Evolutionary conservation across 2,329 filamentous ascomycete species (phyloP).

Genomic region (Sporothrix mexicana): DNA sequence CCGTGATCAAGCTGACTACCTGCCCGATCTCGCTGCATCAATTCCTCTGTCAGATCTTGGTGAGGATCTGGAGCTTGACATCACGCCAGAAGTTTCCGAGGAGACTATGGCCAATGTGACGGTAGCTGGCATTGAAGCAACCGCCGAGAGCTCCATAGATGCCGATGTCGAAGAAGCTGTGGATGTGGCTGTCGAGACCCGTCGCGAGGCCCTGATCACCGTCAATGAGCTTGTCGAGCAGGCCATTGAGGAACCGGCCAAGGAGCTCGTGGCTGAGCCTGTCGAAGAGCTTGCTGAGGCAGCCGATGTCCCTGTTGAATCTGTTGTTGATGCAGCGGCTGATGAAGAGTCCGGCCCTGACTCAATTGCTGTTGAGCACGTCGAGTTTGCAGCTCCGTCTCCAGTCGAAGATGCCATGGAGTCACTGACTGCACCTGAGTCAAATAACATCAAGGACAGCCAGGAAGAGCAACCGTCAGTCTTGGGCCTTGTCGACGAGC

Average conservation of each 20-base stretch:
- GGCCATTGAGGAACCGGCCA: no score
- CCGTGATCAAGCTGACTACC: neutral
- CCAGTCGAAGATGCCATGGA: neutral
- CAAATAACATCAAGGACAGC: neutral
- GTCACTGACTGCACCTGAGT: neutral
- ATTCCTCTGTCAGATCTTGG: slow-evolving; percentile 9
- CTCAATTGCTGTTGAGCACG: neutral
- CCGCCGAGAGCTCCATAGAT: neutral
- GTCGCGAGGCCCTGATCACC: no score
- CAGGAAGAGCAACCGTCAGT: neutral
- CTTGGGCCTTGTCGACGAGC: neutral
- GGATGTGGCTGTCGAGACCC: neutral
- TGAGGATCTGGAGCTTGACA: neutral
- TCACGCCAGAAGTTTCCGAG: neutral
- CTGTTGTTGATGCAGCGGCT: neutral
- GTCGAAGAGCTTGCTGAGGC: neutral
- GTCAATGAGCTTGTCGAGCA: no score
- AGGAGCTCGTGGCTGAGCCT: no score
- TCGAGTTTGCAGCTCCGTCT: neutral
- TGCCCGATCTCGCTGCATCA: neutral
- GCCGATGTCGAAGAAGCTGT: neutral
- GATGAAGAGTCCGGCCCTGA: neutral
- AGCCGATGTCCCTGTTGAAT: neutral
- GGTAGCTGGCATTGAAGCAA: neutral
- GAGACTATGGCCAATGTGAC: neutral